Evolutionary conservation across 176 grass and related monocot species (phyloP).

Genomic region (Elaeis guineensis): DNA sequence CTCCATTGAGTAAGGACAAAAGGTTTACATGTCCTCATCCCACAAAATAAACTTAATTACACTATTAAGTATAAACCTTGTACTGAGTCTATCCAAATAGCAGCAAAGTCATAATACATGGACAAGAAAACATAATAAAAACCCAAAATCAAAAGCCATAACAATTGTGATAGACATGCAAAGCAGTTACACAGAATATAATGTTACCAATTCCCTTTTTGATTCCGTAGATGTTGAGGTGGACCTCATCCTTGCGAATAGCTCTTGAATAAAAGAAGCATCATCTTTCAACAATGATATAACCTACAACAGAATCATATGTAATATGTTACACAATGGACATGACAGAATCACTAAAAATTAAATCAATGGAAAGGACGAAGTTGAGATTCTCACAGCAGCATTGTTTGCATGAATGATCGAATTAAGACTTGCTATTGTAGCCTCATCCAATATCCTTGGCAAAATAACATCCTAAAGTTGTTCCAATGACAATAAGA

Average conservation of each 20-base stretch:
- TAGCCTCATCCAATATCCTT: slow-evolving; percentile 80
- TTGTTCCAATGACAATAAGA: background rate
- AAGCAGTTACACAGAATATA: slow-evolving; percentile 13
- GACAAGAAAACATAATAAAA: too few species aligned
- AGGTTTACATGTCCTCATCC: too few species aligned
- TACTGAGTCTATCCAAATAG: too few species aligned
- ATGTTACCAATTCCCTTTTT: slow-evolving; percentile 75
- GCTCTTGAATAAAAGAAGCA: slow-evolving; percentile 79
- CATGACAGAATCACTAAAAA: slow-evolving; percentile 12
- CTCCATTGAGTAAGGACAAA: too few species aligned
- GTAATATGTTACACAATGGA: slow-evolving; percentile 5
- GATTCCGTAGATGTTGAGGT: slow-evolving; percentile 47
- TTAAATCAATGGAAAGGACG: slow-evolving; percentile 9
- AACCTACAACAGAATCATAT: slow-evolving; percentile 53
- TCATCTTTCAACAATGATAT: slow-evolving; percentile 96
- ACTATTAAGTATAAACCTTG: too few species aligned
- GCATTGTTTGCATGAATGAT: slow-evolving; percentile 93
- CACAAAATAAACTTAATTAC: too few species aligned
- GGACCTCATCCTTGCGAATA: slow-evolving; percentile 85
- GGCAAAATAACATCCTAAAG: slow-evolving; percentile 94
- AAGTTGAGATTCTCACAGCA: slow-evolving; percentile 52
- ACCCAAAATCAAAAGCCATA: background rate
- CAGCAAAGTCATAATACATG: too few species aligned
- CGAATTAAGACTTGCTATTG: slow-evolving; percentile 67
- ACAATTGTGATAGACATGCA: background rate